These are phyloP conservation scores for Clitopilus passeckerianus DNA, from an alignment of 768 basidiomycete genomes.

Conservation along the genomic window DNA sequence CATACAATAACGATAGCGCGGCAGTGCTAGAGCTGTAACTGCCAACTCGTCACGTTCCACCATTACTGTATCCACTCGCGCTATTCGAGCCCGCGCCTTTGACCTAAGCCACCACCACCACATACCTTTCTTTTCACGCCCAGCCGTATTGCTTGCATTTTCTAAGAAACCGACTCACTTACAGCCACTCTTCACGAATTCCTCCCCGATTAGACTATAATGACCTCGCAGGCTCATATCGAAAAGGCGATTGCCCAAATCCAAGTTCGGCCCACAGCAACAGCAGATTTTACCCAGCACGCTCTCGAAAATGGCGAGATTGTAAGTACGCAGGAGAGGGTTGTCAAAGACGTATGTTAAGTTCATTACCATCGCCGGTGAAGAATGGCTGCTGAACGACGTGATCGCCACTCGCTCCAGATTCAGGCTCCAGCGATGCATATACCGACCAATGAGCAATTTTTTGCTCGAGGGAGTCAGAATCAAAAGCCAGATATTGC, in stretches of 20 bases:
- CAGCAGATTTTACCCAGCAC: slow-evolving; percentile 88
- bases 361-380: not conserved
- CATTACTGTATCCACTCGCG: not conserved
- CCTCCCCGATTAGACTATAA: slow-evolving; percentile 17
- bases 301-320: slow-evolving; percentile 87
- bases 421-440: slow-evolving; percentile 97
- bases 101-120: slow-evolving; percentile 6
- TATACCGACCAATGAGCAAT: slow-evolving; percentile 89
- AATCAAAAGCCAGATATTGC: slow-evolving; percentile 95
- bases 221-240: slow-evolving; percentile 42
- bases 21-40: slow-evolving; percentile 3
- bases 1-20: not conserved
- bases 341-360: slow-evolving; percentile 84
- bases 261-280: slow-evolving; percentile 43
- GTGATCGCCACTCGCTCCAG: slow-evolving; percentile 31
- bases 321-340: slow-evolving; percentile 91
- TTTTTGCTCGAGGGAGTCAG: slow-evolving; percentile 67
- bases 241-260: slow-evolving; percentile 69
- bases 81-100: slow-evolving; percentile 5
- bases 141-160: slow-evolving; percentile 7
- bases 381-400: slow-evolving; percentile 1
- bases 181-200: not conserved
- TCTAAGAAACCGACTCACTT: not conserved
- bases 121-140: slow-evolving; percentile 2
- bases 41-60: slow-evolving; percentile 19